Conservation (phyloP, 2,329 filamentous ascomycete genomes). For the Lasiodiplodia sp. region DNA sequence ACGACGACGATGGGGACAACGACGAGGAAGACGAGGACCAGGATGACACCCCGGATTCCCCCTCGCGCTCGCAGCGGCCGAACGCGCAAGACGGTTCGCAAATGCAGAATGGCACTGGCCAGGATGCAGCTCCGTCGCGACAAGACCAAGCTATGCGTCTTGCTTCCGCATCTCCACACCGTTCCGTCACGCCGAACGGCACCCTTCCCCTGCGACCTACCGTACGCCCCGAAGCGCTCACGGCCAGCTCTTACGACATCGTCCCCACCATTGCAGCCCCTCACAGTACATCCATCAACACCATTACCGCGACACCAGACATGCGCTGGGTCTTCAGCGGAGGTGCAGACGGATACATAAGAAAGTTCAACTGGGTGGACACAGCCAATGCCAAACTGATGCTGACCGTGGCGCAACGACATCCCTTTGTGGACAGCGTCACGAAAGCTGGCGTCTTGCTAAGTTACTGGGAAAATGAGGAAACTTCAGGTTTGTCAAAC, state of each 20-base stretch:
- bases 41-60: constrained; percentile 53
- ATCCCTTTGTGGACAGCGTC: constrained; percentile 97
- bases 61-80: constrained; percentile 48
- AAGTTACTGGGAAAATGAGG: constrained; percentile 99
- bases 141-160: constrained; percentile 55
- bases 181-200: constrained; percentile 45
- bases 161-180: constrained; percentile 55
- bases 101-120: constrained; percentile 39
- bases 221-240: constrained; percentile 79
- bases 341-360: constrained; percentile 92
- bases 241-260: constrained; percentile 87
- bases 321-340: constrained; percentile 95
- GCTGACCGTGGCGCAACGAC: constrained; percentile 91
- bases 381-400: constrained; percentile 95
- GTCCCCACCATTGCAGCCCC: constrained; percentile 96
- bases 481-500: constrained; percentile 59
- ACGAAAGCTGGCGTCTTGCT: constrained; percentile 92
- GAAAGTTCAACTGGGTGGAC: constrained; percentile 94
- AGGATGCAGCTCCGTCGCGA: constrained; percentile 34
- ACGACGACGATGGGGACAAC: constrained; percentile 45
- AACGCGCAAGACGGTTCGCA: constrained; percentile 36
- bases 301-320: constrained; percentile 89
- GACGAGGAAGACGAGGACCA: constrained; percentile 52
- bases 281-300: constrained; percentile 94
- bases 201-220: constrained; percentile 62